Conservation (phyloP, 2,329 filamentous ascomycete genomes). For the Paecilomyces sp. region DNA sequence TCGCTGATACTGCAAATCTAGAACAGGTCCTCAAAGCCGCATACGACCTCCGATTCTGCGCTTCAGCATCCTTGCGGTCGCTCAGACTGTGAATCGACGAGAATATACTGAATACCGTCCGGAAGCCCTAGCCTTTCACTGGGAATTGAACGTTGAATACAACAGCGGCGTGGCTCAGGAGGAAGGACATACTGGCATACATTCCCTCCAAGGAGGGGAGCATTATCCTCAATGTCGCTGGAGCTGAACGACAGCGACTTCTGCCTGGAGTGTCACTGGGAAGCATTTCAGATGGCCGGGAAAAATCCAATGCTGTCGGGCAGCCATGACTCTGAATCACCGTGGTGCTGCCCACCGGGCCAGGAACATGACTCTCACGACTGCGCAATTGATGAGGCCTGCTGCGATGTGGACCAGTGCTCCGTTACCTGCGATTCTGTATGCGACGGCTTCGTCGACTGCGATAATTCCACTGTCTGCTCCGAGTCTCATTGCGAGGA, state of each 20-base stretch:
- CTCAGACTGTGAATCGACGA: not conserved
- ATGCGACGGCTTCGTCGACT: constrained; percentile 35
- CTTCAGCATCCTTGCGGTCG: not conserved
- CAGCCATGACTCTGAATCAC: constrained; percentile 11
- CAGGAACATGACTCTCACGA: constrained; percentile 18
- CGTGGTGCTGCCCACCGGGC: constrained; percentile 22
- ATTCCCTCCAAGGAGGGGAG: not conserved
- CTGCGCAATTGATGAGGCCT: constrained; percentile 26
- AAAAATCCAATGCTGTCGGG: constrained; percentile 17
- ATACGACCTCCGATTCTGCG: not conserved
- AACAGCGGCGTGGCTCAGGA: not conserved
- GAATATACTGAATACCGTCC: not conserved
- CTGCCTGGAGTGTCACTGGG: constrained; percentile 37
- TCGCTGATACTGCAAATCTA: not conserved
- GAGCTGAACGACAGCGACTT: constrained; percentile 24
- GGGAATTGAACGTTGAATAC: not conserved
- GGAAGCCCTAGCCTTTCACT: constrained; percentile 3
- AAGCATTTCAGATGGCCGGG: constrained; percentile 28
- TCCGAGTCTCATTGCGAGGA: constrained; percentile 24
- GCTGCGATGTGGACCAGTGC: constrained; percentile 33
- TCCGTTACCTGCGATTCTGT: constrained; percentile 30
- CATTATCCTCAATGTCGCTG: constrained; percentile 18
- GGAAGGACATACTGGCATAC: not conserved
- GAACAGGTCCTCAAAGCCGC: not conserved
- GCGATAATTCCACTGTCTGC: constrained; percentile 30